Base-by-base conservation (phyloP, 139 green algal species). In the Coelastrella sp. region DNA sequence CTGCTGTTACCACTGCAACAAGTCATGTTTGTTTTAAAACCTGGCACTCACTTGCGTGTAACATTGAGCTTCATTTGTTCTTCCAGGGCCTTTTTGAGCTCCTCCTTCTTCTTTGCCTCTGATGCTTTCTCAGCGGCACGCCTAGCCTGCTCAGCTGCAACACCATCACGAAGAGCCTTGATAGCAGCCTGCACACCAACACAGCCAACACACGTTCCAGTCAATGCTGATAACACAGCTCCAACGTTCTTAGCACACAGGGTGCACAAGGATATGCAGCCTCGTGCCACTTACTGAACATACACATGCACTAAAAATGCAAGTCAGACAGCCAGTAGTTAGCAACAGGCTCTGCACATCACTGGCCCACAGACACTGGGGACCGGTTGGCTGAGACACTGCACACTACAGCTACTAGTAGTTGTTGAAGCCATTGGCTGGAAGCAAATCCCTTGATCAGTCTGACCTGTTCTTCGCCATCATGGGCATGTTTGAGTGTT, bases 1-100 rank as follows among this genome's bases (percentile, higher is more conserved):
- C 61, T 71, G 61, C 61, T 77, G 71, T 22, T 5, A 10, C 19
- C 16, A 77, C 32, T 47, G 32, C 32, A 76, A 76, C 71, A 77
- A 22, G 65, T 0, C 76, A 58, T 32, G 23, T 60, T 11, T 5
- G n/a, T 0, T 60, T 7, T 7, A 57, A 64, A 3, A 66, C 2
- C 2, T 56, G 32, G 5, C 2, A 17, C 82, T 2, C 14, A 88
- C 83, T 32, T 90, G 87, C 65, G 87, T 20, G 20, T 73, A 7
- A 80, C 87, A 23, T 87, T 91, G 0, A 73, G 64, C 64, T 79
- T 85, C 87, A 91, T 91, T 78, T 91, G 87, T 19, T 58, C 19
- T 56, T 91, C 87, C 87, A 91, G 87, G 14, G 22, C 71, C 3
- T 58, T 80, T 58, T 86, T 86, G 4, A 91, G 78, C 56, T 66